These are phyloP conservation scores for Candida smagusa DNA, from an alignment of 1,139 yeast species.

Conservation along the genomic window DNA sequence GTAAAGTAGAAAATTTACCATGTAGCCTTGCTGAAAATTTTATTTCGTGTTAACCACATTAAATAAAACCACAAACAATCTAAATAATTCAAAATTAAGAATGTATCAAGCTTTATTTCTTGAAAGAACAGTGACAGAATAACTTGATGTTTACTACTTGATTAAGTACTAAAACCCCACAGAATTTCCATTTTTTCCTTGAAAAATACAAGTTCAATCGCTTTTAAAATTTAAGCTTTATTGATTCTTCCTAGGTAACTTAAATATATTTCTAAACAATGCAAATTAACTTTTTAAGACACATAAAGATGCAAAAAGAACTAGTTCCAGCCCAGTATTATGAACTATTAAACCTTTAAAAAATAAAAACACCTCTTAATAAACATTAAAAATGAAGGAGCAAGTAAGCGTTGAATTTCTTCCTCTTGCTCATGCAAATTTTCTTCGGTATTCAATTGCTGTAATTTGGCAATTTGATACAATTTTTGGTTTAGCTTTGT, in stretches of 20 bases:
- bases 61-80: no score
- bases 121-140: no score
- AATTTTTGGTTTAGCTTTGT: slow-evolving; percentile 9
- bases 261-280: background rate
- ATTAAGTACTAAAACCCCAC: no score
- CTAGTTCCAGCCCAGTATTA: background rate
- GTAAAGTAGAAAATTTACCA: no score
- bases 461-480: background rate
- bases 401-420: slow-evolving; percentile 1
- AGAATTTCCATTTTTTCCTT: no score
- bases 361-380: slow-evolving; percentile 1
- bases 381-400: slow-evolving; percentile 1
- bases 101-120: no score
- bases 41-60: no score
- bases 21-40: no score
- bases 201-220: background rate
- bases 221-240: background rate
- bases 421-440: background rate
- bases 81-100: no score
- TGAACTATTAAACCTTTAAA: slow-evolving; percentile 1
- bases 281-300: background rate
- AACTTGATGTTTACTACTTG: no score
- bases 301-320: background rate
- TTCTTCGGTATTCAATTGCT: background rate
- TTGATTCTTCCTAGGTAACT: background rate